Base-by-base conservation (phyloP, 108 stramenopile genomes). In the Fragilaria radians region DNA sequence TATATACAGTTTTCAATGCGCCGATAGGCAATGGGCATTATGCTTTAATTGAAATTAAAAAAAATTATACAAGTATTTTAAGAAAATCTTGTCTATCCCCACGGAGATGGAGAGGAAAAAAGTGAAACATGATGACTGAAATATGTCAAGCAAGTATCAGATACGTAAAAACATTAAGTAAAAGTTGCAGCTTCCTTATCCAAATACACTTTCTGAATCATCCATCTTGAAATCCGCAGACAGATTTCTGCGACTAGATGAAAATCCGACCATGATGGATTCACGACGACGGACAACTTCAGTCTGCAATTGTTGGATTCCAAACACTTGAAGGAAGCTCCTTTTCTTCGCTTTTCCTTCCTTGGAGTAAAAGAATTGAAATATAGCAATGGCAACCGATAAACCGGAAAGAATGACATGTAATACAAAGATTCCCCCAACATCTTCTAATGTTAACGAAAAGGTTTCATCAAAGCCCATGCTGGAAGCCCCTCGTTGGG, bases 371-470 rank as follows among this genome's bases (percentile, higher is more conserved):
- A 42, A 42, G 36, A 42, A 42, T 42, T 42, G 36, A 42, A 14
- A 7, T 7, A 42, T 14, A 42, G 36, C 36, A 14, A 42, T 7
- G 7, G 36, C 36, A 7, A 59, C 24, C 14, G 45, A 42, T 9
- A 47, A 2, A 1, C 22, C 59, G 22, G 27, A 25, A 2, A 46
- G 19, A 2, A 48, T 4, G 3, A 3, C 45, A 47, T 59, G 59
- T 17, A 59, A 18, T 4, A 59, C 32, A 27, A 59, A 59, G 1
- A 47, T 23, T 26, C 59, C 59, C 1, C 59, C 59, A 3, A 59
- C 19, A 23, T 48, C 28, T 5, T 47, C 4, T 1, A 59, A 2
- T 19, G 46, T 27, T 27, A 59, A 26, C 14, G 36, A 42, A 22
- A 26, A 28, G 3, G 59, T 59, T 19, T 59, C 59, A 3, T 48